Conservation (phyloP, 306 rosid genomes). For the Casuarina equisetifolia region DNA sequence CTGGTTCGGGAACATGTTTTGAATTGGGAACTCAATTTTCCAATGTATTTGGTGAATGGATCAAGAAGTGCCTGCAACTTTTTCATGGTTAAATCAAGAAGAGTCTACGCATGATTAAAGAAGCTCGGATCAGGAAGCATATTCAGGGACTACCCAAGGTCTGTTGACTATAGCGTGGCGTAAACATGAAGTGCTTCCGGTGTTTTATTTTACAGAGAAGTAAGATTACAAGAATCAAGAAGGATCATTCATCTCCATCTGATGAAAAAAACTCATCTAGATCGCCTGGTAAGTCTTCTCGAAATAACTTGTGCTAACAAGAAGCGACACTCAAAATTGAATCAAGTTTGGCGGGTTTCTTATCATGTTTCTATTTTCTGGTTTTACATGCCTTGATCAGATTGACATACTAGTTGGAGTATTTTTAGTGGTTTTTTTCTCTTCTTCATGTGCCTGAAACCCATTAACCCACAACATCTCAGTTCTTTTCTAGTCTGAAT, state of each 20-base stretch:
- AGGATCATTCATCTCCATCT: slow-evolving; percentile 31
- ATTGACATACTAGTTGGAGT: too few relatives aligned
- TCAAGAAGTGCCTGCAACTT: background rate
- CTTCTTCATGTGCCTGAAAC: too few relatives aligned
- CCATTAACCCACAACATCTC: too few relatives aligned
- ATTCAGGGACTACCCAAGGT: background rate
- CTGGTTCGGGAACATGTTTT: background rate
- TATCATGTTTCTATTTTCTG: background rate
- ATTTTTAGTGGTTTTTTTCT: too few relatives aligned
- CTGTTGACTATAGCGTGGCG: background rate
- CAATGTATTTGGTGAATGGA: background rate
- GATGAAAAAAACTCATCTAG: slow-evolving; percentile 26
- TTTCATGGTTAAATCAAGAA: background rate
- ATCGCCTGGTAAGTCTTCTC: slow-evolving; percentile 42
- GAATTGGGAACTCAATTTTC: background rate
- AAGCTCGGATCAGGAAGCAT: background rate
- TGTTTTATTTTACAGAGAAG: slow-evolving; percentile 60
- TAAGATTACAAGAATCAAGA: slow-evolving; percentile 49
- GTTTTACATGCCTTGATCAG: background rate
- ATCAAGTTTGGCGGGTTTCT: too few relatives aligned
- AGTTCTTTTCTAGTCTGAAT: too few relatives aligned
- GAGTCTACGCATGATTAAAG: background rate
- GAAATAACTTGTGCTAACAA: background rate
- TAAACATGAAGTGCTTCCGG: slow-evolving; percentile 76
- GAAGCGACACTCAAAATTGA: too few relatives aligned